Percentiles rank a stretch among this genome's conserved stretches.
Conservation (phyloP, 176 grass and related monocot genomes). For the Hsuehochloa calcarea region DNA sequence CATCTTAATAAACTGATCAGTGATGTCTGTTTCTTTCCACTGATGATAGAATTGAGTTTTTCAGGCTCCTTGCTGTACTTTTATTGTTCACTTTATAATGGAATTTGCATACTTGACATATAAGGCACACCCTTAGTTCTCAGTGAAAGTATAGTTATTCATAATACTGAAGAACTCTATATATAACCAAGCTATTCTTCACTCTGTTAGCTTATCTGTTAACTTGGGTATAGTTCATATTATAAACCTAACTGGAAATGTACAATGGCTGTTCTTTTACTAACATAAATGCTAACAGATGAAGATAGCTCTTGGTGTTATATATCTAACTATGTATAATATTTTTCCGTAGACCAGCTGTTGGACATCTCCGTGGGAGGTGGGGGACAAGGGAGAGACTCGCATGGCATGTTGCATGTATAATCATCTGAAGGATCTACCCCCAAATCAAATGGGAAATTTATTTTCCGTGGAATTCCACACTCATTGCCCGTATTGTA, state of each 20-base stretch:
- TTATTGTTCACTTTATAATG: background rate
- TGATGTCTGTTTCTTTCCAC: slow-evolving; percentile 8
- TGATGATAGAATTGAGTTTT: background rate
- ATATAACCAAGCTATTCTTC: slow-evolving; percentile 21
- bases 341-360: slow-evolving; percentile 33
- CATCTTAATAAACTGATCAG: slow-evolving; percentile 8
- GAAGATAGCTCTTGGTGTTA: slow-evolving; percentile 34
- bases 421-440: slow-evolving; percentile 60
- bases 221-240: slow-evolving; percentile 19
- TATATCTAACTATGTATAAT: slow-evolving; percentile 23
- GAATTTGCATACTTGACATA: slow-evolving; percentile 7
- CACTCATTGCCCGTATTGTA: slow-evolving; percentile 17
- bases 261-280: slow-evolving; percentile 11
- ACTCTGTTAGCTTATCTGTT: slow-evolving; percentile 47
- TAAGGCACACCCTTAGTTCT: slow-evolving; percentile 19
- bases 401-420: slow-evolving; percentile 55
- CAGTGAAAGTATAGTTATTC: background rate
- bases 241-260: slow-evolving; percentile 25
- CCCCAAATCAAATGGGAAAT: slow-evolving; percentile 54
- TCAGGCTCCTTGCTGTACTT: slow-evolving; percentile 1
- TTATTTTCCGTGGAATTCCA: slow-evolving; percentile 33
- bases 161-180: slow-evolving; percentile 3
- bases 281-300: slow-evolving; percentile 51
- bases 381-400: slow-evolving; percentile 40
- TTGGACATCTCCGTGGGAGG: slow-evolving; percentile 32